These are phyloP conservation scores for Dissophora ornata DNA, from an alignment of 192 early-diverging fungal species.

Conservation along the genomic window DNA sequence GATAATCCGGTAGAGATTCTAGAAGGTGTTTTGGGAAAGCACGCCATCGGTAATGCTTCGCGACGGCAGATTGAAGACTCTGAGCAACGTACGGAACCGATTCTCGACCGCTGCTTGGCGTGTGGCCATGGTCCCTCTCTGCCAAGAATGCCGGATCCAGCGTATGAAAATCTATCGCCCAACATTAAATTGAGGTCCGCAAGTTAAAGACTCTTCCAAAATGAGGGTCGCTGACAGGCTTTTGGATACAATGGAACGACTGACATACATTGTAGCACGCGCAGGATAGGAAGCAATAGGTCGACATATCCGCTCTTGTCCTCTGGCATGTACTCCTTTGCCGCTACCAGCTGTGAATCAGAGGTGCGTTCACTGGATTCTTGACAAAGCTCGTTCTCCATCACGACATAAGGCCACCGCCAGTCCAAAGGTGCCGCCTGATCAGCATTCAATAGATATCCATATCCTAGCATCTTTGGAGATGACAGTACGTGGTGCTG, in stretches of 20 bases:
- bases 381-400: background rate
- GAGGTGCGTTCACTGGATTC: background rate
- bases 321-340: constrained; percentile 23
- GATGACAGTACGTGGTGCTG: background rate
- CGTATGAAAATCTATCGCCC: constrained; percentile 14
- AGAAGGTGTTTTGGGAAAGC: constrained; percentile 50
- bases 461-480: constrained; percentile 41
- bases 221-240: too few relatives aligned
- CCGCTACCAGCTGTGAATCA: background rate
- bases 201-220: background rate
- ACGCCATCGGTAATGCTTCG: constrained; percentile 45
- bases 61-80: background rate
- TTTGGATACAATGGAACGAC: too few relatives aligned
- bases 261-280: constrained; percentile 16
- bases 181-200: background rate
- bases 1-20: constrained; percentile 25
- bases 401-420: constrained; percentile 52
- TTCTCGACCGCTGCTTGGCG: background rate
- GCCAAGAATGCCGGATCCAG: background rate
- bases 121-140: background rate
- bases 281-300: constrained; percentile 11
- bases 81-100: background rate
- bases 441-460: constrained; percentile 19
- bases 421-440: constrained; percentile 11
- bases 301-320: constrained; percentile 5